Base-by-base conservation (phyloP, 129 eudicot genomes). In the Artemisia argyi region DNA sequence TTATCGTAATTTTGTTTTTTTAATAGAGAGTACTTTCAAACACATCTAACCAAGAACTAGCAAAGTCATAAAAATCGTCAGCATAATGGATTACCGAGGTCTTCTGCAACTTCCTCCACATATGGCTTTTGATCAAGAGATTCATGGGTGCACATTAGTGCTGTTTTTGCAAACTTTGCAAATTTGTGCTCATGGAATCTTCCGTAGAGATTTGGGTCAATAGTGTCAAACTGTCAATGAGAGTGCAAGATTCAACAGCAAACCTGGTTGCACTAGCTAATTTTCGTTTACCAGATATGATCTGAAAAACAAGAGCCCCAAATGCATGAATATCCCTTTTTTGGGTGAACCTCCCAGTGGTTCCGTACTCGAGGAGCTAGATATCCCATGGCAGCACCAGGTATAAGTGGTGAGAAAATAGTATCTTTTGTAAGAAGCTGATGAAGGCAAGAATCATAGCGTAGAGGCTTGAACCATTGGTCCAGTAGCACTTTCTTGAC, bases 371-470 rank as follows among this genome's bases (percentile, higher is more conserved):
- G 1, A n/a, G 99, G 99, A 12, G 99, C 97, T 61, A 94, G 81
- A 61, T 90, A 94, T n/a, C 99, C 99, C 99, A 88, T 94, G 59
- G 97, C 97, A 18, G 97, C 99, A 66, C 93, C 85, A 78, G 97
- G 86, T 74, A 90, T 94, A 76, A 94, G 96, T 52, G 93, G 72
- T 13, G 99, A 90, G 82, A 80, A 94, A 51, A 94, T 88, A 0
- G 97, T 90, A 78, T 94, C 99, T 56, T 90, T 85, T 32, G 99
- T 94, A 12, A 94, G 94, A 78, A 94, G 96, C 82, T 88, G 92
- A 76, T 88, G 94, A 20, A 94, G 83, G 53, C 96, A 87, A 0
- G 99, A 94, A 73, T 90, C 96, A 1, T 97, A 82, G 20, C 90
- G 86, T 70, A 84, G 54, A 20, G 99, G 96, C 48, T 83, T 88